Conservation (phyloP, 1,284 basidiomycete species). For the Boletus hoseneyae region DNA sequence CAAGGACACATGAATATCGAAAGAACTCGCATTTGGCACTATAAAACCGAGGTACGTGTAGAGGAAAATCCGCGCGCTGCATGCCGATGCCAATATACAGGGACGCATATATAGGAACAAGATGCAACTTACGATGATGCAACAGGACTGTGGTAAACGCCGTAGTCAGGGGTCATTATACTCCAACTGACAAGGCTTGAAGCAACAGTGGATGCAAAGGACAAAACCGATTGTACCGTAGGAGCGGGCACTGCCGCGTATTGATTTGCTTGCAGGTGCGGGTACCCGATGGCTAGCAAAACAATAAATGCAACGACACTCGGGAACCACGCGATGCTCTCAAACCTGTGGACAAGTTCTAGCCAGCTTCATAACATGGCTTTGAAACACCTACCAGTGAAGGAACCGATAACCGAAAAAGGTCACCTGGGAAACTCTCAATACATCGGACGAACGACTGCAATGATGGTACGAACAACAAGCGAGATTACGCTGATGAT, state of each 20-base stretch:
- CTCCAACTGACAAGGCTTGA: slow-evolving; percentile 51
- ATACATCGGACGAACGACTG: neutral
- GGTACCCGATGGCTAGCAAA: slow-evolving; percentile 55
- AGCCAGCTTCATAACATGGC: neutral
- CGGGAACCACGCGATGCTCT: slow-evolving; percentile 65
- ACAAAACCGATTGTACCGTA: slow-evolving; percentile 32
- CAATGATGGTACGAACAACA: slow-evolving; percentile 38
- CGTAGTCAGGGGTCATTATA: slow-evolving; percentile 55
- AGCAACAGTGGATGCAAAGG: slow-evolving; percentile 44
- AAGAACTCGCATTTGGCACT: slow-evolving; percentile 47
- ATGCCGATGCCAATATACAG: neutral
- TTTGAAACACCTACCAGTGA: slow-evolving; percentile 40
- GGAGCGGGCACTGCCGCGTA: slow-evolving; percentile 32
- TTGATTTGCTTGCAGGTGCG: slow-evolving; percentile 28
- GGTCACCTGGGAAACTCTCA: slow-evolving; percentile 36
- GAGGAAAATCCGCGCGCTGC: slow-evolving; percentile 51
- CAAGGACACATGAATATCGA: neutral
- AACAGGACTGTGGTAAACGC: slow-evolving; percentile 52
- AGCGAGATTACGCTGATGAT: slow-evolving; percentile 71
- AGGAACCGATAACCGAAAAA: slow-evolving; percentile 64
- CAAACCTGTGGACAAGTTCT: slow-evolving; percentile 35
- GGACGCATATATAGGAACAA: neutral
- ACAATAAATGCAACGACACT: slow-evolving; percentile 64
- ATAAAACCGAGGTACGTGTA: slow-evolving; percentile 68
- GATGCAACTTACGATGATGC: slow-evolving; percentile 42